phyloP scores from a whole-genome alignment of 73 alveolate species.

The Tetrahymena thermophila region DNA sequence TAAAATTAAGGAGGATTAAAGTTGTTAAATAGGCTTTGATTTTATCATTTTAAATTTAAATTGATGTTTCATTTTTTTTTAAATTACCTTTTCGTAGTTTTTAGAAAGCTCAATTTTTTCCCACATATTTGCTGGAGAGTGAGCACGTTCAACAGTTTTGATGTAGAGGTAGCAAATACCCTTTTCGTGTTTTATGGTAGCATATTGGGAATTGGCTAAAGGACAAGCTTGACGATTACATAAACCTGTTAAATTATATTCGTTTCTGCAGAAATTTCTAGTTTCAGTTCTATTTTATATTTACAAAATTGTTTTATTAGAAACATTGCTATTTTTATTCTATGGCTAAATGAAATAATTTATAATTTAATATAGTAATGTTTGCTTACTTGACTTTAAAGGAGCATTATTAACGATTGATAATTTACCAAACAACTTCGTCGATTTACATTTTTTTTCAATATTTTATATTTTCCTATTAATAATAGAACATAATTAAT shows the following conservation, averaged over 20 bases:
- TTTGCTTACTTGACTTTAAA: slow-evolving; percentile 50
- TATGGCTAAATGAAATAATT: not conserved
- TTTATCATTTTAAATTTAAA: not conserved
- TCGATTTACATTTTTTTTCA: slow-evolving; percentile 31
- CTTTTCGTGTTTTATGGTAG: slow-evolving; percentile 92
- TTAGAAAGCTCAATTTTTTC: slow-evolving; percentile 88
- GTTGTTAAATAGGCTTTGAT: not conserved
- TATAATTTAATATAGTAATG: no score
- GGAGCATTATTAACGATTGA: slow-evolving; percentile 42
- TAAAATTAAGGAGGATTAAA: not conserved
- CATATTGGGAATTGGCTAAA: slow-evolving; percentile 92
- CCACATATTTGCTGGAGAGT: slow-evolving; percentile 95
- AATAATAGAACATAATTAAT: not conserved
- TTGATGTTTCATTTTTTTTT: not conserved
- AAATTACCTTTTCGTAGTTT: slow-evolving; percentile 69
- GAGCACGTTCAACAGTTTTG: slow-evolving; percentile 97
- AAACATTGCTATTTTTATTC: not conserved
- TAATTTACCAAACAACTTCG: slow-evolving; percentile 49
- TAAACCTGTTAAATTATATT: slow-evolving; percentile 97
- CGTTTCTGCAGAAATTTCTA: slow-evolving; percentile 90
- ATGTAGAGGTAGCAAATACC: slow-evolving; percentile 94
- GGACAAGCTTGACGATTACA: slow-evolving; percentile 99
- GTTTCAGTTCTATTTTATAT: slow-evolving; percentile 74
- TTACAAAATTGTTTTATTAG: not conserved
- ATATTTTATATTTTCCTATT: not conserved